Conservation (phyloP, 2,329 filamentous ascomycete species). For the Tothia fuscella region DNA sequence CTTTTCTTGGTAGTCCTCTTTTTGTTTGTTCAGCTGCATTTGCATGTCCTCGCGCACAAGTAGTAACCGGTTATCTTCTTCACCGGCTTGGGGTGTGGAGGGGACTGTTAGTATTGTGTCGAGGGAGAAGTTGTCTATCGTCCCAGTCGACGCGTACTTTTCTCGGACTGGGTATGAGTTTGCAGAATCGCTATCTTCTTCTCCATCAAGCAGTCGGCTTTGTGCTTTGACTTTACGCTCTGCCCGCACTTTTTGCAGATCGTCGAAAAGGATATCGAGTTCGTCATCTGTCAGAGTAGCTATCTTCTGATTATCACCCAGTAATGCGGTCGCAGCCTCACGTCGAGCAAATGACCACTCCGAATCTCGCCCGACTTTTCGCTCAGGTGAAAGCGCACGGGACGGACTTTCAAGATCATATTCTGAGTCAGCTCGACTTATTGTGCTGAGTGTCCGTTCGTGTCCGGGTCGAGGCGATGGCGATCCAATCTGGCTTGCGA, state of each 20-base stretch:
- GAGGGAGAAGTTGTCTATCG: conserved; percentile 88
- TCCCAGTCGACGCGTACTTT: conserved; percentile 91
- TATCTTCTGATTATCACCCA: conserved; percentile 87
- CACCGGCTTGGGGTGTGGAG: conserved; percentile 71
- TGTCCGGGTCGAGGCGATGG: conserved; percentile 53
- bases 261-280: conserved; percentile 83
- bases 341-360: conserved; percentile 91
- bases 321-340: conserved; percentile 82
- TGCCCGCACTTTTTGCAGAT: conserved; percentile 79
- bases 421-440: conserved; percentile 70
- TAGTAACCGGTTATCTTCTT: conserved; percentile 65
- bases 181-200: conserved; percentile 82
- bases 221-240: conserved; percentile 60
- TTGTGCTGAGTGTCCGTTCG: conserved; percentile 51
- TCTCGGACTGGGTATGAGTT: conserved; percentile 81
- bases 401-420: conserved; percentile 59
- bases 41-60: conserved; percentile 76
- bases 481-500: conserved; percentile 50
- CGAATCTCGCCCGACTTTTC: conserved; percentile 60
- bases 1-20: conserved; percentile 69
- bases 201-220: conserved; percentile 41
- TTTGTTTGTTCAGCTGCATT: conserved; percentile 67
- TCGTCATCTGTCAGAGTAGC: conserved; percentile 86
- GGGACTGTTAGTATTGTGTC: conserved; percentile 92
- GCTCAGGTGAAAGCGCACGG: conserved; percentile 66